Base-by-base conservation (phyloP, 1,284 basidiomycete genomes). In the Mycena sp. region DNA sequence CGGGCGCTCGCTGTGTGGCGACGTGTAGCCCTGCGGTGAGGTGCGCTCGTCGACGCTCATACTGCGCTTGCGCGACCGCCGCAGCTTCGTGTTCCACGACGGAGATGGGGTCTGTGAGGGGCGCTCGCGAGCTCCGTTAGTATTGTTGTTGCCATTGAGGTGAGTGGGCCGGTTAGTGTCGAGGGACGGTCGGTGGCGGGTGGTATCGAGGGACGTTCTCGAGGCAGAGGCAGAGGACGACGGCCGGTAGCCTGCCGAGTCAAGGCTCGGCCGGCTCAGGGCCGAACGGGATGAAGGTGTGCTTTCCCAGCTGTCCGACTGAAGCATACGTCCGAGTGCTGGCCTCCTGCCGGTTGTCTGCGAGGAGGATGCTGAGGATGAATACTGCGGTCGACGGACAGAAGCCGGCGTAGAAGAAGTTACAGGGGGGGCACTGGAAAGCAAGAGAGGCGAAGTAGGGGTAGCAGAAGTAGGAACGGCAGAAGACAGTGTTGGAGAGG, bases 1-100 rank as follows among this genome's bases (percentile, higher is more conserved):
- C 40, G 72, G 64, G 16, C 77, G 82, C 93, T 82, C 14, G 88
- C 83, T 91, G 93, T 92, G 69, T 91, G 59, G 61, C 28, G 60
- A 66, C 9, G 54, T 19, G 19, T 35, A 56, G 6, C 58, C 49
- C 21, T 43, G 38, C 2, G 61, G 54, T 6, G 61, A 63, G 2
- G 11, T 19, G 7, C 51, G 70, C 46, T 85, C 83, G 59, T 86
- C 84, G 2, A 90, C 83, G 63, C 89, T 91, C 78, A 87, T 81
- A 65, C 89, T 91, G 46, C 90, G 78, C 69, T 87, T 87, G 23
- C 87, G 76, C 41, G 68, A 70, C 29, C 80, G 74, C 48, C 76
- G 64, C 57, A 78, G 69, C 56, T 76, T 67, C 50, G 71, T 64
- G 63, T 72, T 65, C 54, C 75, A 72, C 41, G 71, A 72, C 21